Evolutionary conservation across 2,329 filamentous ascomycete species (phyloP).

Genomic region (Aureobasidium sp.): DNA sequence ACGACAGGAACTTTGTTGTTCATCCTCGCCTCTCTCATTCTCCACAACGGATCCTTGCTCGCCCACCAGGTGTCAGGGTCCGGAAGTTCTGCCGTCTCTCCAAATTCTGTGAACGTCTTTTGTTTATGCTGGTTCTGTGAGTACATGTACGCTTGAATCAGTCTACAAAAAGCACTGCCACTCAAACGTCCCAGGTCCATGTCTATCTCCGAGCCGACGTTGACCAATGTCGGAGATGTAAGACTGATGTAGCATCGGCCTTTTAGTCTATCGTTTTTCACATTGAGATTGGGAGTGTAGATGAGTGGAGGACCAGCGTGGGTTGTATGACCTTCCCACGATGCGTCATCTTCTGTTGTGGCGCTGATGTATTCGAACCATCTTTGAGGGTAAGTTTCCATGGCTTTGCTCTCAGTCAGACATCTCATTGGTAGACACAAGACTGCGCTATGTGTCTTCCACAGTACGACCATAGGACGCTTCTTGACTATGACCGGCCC

Average conservation of each 20-base stretch:
- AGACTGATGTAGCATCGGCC: background rate
- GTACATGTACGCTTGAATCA: background rate
- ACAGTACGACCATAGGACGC: background rate
- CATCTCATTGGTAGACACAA: background rate
- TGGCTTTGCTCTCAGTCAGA: background rate
- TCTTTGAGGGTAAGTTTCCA: background rate
- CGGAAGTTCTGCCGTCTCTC: background rate
- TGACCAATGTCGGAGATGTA: background rate
- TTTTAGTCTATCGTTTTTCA: too few species aligned
- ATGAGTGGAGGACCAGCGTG: background rate
- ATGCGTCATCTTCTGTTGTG: background rate
- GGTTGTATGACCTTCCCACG: background rate
- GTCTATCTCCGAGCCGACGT: background rate
- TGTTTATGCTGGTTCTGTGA: background rate
- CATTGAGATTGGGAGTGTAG: background rate
- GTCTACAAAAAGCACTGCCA: background rate
- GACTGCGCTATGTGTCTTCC: background rate
- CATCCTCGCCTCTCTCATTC: background rate
- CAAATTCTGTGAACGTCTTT: background rate
- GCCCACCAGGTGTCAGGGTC: background rate
- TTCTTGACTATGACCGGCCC: background rate
- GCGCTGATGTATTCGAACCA: background rate
- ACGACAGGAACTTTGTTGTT: background rate
- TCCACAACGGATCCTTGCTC: background rate
- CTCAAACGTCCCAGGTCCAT: background rate